Conservation (phyloP, 768 basidiomycete genomes). For the Asterophora parasitica region DNA sequence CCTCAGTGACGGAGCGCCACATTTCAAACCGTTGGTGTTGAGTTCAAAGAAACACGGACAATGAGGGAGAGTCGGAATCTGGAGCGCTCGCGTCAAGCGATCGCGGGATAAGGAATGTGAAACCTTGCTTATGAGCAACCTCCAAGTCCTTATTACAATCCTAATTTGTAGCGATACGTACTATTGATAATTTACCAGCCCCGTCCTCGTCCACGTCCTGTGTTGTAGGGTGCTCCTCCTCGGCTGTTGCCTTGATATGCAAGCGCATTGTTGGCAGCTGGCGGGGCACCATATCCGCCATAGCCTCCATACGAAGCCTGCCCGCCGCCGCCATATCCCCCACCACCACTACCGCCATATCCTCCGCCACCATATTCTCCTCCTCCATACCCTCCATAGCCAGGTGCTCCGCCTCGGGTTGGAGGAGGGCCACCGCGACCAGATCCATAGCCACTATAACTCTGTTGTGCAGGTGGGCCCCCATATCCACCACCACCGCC, state of each 20-base stretch:
- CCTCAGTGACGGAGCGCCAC: too few species aligned
- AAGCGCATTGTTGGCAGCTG: constrained; percentile 31
- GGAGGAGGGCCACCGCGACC: constrained; percentile 22
- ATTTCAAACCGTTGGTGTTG: too few species aligned
- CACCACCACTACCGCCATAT: constrained; percentile 19
- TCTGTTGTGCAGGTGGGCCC: constrained; percentile 17
- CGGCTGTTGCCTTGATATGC: constrained; percentile 22
- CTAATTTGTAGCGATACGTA: not conserved
- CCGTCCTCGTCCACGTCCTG: constrained; percentile 38
- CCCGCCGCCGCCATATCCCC: constrained; percentile 12
- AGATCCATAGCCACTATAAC: constrained; percentile 26
- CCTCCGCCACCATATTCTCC: constrained; percentile 24
- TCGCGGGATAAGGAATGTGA: too few species aligned
- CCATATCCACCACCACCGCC: constrained; percentile 22
- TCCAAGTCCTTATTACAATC: too few species aligned
- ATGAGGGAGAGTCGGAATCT: too few species aligned
- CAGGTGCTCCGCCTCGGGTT: constrained; percentile 21
- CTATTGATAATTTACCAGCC: constrained; percentile 10
- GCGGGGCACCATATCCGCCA: constrained; percentile 35
- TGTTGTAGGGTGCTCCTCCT: constrained; percentile 24
- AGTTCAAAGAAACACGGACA: too few species aligned
- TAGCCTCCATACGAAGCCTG: constrained; percentile 23
- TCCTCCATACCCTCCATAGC: constrained; percentile 19
- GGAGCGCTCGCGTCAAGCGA: too few species aligned
- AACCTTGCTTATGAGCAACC: too few species aligned